These are phyloP conservation scores for Diutina rugosa DNA, from an alignment of 1,139 yeast genomes.

Conservation along the genomic window DNA sequence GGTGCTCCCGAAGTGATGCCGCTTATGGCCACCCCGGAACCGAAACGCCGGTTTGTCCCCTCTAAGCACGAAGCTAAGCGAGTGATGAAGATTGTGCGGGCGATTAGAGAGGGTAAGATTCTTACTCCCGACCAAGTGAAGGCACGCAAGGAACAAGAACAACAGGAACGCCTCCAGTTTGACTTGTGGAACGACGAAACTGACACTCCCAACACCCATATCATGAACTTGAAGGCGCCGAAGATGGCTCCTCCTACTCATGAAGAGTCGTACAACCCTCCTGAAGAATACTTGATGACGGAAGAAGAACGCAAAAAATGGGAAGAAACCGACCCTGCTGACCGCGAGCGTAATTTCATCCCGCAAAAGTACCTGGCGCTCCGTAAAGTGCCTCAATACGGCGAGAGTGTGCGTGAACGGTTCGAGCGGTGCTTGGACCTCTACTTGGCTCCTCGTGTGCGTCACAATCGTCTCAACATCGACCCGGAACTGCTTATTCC, in stretches of 20 bases:
- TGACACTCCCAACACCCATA: constrained; percentile 43
- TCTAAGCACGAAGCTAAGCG: constrained; percentile 94
- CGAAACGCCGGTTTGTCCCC: constrained; percentile 92
- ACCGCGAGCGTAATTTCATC: constrained; percentile 64
- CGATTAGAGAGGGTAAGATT: constrained; percentile 92
- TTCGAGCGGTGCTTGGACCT: constrained; percentile 91
- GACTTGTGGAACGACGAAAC: constrained; percentile 75
- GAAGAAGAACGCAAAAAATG: constrained; percentile 69
- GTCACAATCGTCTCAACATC: constrained; percentile 80
- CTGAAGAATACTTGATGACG: constrained; percentile 78
- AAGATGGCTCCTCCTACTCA: constrained; percentile 92
- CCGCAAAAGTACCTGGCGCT: constrained; percentile 76
- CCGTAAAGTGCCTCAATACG: constrained; percentile 90
- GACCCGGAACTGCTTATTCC: constrained; percentile 96
- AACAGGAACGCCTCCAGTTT: constrained; percentile 38
- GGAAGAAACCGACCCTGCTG: constrained; percentile 62
- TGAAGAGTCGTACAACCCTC: constrained; percentile 95
- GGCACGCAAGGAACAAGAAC: constrained; percentile 29
- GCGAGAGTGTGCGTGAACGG: constrained; percentile 72
- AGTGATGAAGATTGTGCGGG: constrained; percentile 90
- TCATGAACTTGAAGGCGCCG: constrained; percentile 91
- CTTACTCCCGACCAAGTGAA: constrained; percentile 51
- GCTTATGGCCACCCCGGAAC: constrained; percentile 86
- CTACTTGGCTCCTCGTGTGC: constrained; percentile 92
- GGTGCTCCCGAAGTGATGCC: constrained; percentile 84